Conservation (phyloP, 2,329 filamentous ascomycete species). For the Botrytis tulipae region DNA sequence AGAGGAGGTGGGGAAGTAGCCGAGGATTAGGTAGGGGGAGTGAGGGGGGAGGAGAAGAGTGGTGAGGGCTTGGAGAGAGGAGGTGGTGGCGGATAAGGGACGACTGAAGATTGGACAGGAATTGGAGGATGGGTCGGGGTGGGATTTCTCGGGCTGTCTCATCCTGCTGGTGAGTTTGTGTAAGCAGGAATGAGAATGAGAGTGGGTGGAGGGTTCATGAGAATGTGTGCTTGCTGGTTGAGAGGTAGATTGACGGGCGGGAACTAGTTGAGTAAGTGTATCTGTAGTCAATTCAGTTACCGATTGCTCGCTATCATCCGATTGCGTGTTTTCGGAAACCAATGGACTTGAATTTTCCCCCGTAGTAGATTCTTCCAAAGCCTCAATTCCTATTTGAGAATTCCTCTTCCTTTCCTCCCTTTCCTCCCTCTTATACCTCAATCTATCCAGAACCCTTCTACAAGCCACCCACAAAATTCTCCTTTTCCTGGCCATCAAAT, state of each 20-base stretch:
- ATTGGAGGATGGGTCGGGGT: background rate
- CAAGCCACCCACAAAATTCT: constrained; percentile 29
- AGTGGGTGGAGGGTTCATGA: background rate
- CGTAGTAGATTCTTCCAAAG: background rate
- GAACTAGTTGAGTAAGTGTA: background rate
- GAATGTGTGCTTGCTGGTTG: background rate
- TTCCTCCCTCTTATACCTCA: constrained; percentile 25
- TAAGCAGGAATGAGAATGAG: background rate
- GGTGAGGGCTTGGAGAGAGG: background rate
- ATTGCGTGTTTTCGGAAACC: background rate
- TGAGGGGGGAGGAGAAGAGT: background rate
- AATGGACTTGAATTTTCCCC: background rate
- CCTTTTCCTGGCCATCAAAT: constrained; percentile 30
- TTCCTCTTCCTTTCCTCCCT: background rate
- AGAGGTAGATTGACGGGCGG: background rate
- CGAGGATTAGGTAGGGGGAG: constrained; percentile 7
- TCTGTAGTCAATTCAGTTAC: background rate
- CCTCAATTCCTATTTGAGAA: constrained; percentile 21
- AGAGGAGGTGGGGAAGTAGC: constrained; percentile 4
- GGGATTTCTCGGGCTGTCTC: background rate
- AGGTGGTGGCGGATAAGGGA: background rate
- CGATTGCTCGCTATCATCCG: background rate
- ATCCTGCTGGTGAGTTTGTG: background rate
- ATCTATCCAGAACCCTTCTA: constrained; percentile 20
- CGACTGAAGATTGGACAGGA: background rate